Conservation (phyloP, 495 filamentous ascomycete genomes). For the Lophium mytilinum region DNA sequence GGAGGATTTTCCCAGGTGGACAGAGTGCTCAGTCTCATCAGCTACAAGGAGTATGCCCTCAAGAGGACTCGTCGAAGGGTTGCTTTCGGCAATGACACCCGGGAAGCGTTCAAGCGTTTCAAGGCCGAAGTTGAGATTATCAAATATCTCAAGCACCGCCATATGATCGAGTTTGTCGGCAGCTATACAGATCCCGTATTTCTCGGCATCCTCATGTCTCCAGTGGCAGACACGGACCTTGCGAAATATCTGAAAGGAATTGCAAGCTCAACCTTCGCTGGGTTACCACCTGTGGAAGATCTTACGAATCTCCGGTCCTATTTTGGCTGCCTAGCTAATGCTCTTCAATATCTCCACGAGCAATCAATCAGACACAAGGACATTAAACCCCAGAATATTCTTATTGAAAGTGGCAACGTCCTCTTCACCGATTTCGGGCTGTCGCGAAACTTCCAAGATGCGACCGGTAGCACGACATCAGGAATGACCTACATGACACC, state of each 20-base stretch:
- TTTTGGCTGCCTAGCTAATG: constrained; percentile 35
- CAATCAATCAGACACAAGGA: constrained; percentile 33
- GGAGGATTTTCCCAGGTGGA: constrained; percentile 10
- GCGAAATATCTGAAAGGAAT: background rate
- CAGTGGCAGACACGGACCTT: constrained; percentile 30
- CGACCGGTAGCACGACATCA: background rate
- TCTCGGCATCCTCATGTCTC: constrained; percentile 29
- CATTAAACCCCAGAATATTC: constrained; percentile 40
- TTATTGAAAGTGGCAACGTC: constrained; percentile 29
- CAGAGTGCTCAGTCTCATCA: constrained; percentile 5
- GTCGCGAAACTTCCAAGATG: constrained; percentile 9
- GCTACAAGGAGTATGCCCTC: constrained; percentile 9
- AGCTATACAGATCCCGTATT: constrained; percentile 31
- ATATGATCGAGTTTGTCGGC: constrained; percentile 16
- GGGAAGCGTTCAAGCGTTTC: background rate
- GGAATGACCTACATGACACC: background rate
- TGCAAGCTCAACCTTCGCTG: background rate
- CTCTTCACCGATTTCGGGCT: constrained; percentile 38
- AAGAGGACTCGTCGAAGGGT: constrained; percentile 1
- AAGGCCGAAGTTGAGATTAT: constrained; percentile 12
- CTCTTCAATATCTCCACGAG: constrained; percentile 33
- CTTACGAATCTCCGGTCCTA: constrained; percentile 19
- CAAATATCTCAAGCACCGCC: constrained; percentile 9
- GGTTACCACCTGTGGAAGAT: background rate
- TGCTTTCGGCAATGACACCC: background rate